Evolutionary conservation across 2,329 filamentous ascomycete genomes (phyloP).

Genomic region (Talaromyces rugulosus): DNA sequence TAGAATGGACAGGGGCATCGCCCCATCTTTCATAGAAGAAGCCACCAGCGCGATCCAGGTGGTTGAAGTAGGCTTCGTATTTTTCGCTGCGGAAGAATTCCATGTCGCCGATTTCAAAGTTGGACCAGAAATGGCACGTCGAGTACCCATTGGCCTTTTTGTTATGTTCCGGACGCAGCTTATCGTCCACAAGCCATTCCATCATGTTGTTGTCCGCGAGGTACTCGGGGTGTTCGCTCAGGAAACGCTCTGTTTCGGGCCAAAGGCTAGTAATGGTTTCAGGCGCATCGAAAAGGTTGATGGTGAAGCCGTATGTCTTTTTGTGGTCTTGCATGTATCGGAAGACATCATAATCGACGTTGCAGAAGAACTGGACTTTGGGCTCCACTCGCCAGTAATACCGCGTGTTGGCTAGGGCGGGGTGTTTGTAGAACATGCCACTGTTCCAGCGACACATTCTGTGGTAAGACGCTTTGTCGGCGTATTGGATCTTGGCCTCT

Average conservation of each 20-base stretch:
- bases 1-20: slow-evolving; percentile 93
- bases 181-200: slow-evolving; percentile 77
- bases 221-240: slow-evolving; percentile 78
- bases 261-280: slow-evolving; percentile 81
- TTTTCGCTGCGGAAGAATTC: slow-evolving; percentile 84
- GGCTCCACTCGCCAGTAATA: slow-evolving; percentile 99
- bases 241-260: slow-evolving; percentile 92
- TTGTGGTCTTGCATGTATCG: slow-evolving; percentile 97
- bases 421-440: slow-evolving; percentile 95
- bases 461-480: slow-evolving; percentile 83
- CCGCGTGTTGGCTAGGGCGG: slow-evolving; percentile 72
- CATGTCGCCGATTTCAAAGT: slow-evolving; percentile 95
- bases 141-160: slow-evolving; percentile 84
- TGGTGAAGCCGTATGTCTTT: slow-evolving; percentile 98
- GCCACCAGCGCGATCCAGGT: slow-evolving; percentile 86
- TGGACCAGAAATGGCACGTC: slow-evolving; percentile 98
- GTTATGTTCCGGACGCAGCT: slow-evolving; percentile 73
- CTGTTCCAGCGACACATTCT: slow-evolving; percentile 99
- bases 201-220: slow-evolving; percentile 80
- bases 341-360: slow-evolving; percentile 97
- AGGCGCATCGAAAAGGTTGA: slow-evolving; percentile 91
- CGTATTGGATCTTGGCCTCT: slow-evolving; percentile 86
- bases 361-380: slow-evolving; percentile 98
- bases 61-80: slow-evolving; percentile 95
- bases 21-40: slow-evolving; percentile 99